Base-by-base conservation (phyloP, 495 filamentous ascomycete genomes). In the Parachaetomium inaequale region DNA sequence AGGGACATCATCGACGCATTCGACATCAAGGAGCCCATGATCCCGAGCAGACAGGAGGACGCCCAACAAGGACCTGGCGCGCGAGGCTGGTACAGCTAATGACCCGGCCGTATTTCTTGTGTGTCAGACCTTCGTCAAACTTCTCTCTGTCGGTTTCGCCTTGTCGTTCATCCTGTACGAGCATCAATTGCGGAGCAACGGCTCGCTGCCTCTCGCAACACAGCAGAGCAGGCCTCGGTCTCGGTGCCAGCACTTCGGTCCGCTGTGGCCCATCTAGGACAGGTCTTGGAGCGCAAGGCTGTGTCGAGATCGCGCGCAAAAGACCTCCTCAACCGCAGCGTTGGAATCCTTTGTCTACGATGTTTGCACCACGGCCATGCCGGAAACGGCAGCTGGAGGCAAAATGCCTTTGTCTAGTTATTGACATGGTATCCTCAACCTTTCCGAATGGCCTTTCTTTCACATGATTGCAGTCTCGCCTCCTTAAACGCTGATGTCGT, bases 71-170 rank as follows among this genome's bases (percentile, higher is more conserved):
- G 81, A 7, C 79, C 88, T 7, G 82, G 82, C 2, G 78, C 80
- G 17, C 80, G 79, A 17, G 87, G 89, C n/a, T 97, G 91, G 92
- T 92, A 95, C 73, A 83, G 82, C 61, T 92, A 65, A 62, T 12
- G 7, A 29, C 45, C 15, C 21, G 1, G 23, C 3, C 21, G 3
- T 15, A 8, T 23, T 10, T 25, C 7, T 23, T 21, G 4, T 21
- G 6, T 43, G 21, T 2, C 23, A 17, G 7, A 26, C 23, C 23
- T 3, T 10, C 3, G 2, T 3, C 42, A 10, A 21, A 49, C 10
- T 17, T 6, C 19, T 11, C 23, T 5, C 14, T 5, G 19, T 46
- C 19, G 8, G 12, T 46, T 23, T 11, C 6, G 23, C 43, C 8
- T 25, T 11, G 19, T 21, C 23, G 23, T 26, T 7, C 10, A 15